Percentiles rank a stretch among this genome's conserved stretches.
phyloP scores from a whole-genome alignment of 148 eudicot genomes.

The Drosera capensis region DNA sequence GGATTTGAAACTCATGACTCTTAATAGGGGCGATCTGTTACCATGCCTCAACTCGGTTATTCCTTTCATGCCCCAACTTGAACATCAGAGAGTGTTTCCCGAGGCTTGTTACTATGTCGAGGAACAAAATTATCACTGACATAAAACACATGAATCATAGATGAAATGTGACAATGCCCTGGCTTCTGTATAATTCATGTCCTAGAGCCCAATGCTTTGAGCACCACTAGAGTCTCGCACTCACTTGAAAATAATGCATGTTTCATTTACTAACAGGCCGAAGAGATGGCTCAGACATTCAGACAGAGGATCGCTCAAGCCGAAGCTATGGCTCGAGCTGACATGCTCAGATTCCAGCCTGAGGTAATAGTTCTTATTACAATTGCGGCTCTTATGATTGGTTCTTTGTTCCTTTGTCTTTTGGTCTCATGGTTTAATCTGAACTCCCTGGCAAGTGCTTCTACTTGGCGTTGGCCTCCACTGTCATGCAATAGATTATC shows the following conservation, averaged over 20 bases:
- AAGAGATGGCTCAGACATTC: constrained; percentile 99
- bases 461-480: not conserved
- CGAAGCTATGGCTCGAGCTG: constrained; percentile 99
- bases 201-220: too few relatives aligned
- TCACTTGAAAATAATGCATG: not conserved
- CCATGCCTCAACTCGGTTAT: too few relatives aligned
- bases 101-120: too few relatives aligned
- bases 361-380: constrained; percentile 43
- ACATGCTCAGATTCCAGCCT: constrained; percentile 97
- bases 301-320: constrained; percentile 99
- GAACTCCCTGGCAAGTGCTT: not conserved
- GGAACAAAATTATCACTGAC: too few relatives aligned
- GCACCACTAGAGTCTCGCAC: not conserved
- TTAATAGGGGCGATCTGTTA: too few relatives aligned
- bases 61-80: too few relatives aligned
- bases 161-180: too few relatives aligned
- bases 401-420: not conserved
- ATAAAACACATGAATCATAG: too few relatives aligned
- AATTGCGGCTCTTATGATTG: not conserved
- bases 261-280: constrained; percentile 49
- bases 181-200: too few relatives aligned
- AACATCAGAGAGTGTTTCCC: too few relatives aligned
- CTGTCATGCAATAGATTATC: not conserved
- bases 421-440: not conserved
- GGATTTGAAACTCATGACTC: too few relatives aligned